Evolutionary conservation across 306 rosid species (phyloP), one percentile per base, ranked within the genome.

Genomic region (Begonia fuchsioides): DNA sequence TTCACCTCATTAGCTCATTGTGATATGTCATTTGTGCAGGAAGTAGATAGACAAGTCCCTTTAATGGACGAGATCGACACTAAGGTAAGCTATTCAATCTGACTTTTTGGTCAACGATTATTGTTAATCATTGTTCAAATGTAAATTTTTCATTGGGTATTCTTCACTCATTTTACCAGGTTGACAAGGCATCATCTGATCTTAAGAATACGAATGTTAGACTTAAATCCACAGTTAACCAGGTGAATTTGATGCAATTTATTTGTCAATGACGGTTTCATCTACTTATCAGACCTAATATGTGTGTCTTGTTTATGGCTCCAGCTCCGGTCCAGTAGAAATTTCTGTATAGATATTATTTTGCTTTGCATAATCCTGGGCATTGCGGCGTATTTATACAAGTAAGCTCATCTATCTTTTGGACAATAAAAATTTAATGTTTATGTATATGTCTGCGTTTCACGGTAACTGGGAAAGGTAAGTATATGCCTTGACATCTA

Each of bases 21-120:
- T 44, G 44, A 43, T 50, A 44, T 65, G 49, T 64, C 61, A 2
- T 51, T 2, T 60, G 53, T 73, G 19, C 75, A 92, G 96, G 98
- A 92, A 69, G 0, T 92, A 38, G 98, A 85, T 56, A 80, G 87
- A 77, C 98, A 92, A 85, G 96, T 92, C 63, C 98, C 98, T 15
- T 63, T 92, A 69, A 77, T 92, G 98, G 98, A 92, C 62, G 98
- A 92, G 84, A 92, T 92, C 50, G 98, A 92, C 59, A 58, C 77
- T 19, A 92, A 92, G 94, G 98, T 92, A 49, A 43, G 51, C 52
- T 47, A 47, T 7, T 11, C 18, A 20, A 44, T 72, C 52, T 15
- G 43, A 43, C 32, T 26, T 26, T 26, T 26, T 0, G 6, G 6
- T 7, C 6, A 0, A 3, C 5, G 4, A 26, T 3, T 26, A 26